Evolutionary conservation across 148 eudicot species (phyloP), one percentile per base, ranked within the genome.

Genomic region (Fallopia convolvulus): DNA sequence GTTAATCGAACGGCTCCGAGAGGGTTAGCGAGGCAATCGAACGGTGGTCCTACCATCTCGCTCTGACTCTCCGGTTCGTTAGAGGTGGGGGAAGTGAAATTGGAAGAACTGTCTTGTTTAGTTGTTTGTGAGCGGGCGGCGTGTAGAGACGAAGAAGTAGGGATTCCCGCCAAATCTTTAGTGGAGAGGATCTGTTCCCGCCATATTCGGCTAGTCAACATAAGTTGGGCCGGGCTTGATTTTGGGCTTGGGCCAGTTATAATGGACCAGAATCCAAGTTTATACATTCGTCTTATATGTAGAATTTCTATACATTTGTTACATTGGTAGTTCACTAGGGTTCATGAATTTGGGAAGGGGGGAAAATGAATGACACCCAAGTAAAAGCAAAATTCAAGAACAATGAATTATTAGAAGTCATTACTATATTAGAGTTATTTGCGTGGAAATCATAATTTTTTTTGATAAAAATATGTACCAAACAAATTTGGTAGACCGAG

Each of bases 1-100:
- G 91, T 87, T 49, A 84, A 90, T 81, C 97, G 93, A 39, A 96
- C 99, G 76, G 93, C 99, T 83, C 99, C 99, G 17, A 91, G 83
- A 2, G 99, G 99, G 80, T 96, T 96, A 0, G 93, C 84, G 9
- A 95, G 83, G 76, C 89, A 95, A 83, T 92, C 97, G 87, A 86
- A 95, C 61, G 89, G 89, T 42, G 81, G 61, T 52, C 99, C 99
- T 18, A 87, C 99, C 99, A 95, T 90, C 48, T 53, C 48, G 36
- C 44, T 18, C 13, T 75, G 10, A 15, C 30, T 75, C 47, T 61
- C 5, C 21, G 7, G 7, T 14, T 21, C 12, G 3, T n/a, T 5
- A 4, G 33, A 23, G 36, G 8, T 44, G 47, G 3, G 15, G 8
- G 0, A 33, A 49, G 21, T 21, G 50, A 23, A 72, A 42, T n/a